phyloP scores from a whole-genome alignment of 176 grass and related monocot genomes.

The Panicum miliaceum region DNA sequence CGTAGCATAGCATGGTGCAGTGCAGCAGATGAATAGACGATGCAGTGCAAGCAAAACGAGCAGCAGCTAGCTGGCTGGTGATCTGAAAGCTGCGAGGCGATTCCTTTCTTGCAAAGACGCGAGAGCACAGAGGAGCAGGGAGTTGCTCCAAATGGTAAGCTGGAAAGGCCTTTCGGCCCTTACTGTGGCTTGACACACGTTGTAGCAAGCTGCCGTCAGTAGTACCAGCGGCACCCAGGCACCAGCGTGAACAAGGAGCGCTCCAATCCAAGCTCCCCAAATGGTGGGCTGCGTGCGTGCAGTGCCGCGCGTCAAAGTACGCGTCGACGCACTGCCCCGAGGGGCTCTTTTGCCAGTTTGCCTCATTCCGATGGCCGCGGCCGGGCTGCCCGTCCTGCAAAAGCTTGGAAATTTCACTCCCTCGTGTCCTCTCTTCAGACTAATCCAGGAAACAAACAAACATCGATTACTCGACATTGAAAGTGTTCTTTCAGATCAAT shows the following conservation, averaged over 20 bases:
- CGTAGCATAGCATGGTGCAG: not conserved
- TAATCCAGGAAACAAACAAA: too few relatives aligned
- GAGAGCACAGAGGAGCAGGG: not conserved
- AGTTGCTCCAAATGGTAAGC: constrained; percentile 36
- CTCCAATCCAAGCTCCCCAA: not conserved
- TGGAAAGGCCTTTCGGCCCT: constrained; percentile 24
- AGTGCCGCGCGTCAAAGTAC: constrained; percentile 40
- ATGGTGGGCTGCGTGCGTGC: not conserved
- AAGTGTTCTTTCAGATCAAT: too few relatives aligned
- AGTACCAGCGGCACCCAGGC: not conserved
- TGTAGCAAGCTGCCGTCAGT: not conserved
- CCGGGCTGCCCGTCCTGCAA: not conserved
- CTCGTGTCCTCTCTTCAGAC: too few relatives aligned
- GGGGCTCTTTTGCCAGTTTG: not conserved
- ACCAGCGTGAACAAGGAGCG: not conserved
- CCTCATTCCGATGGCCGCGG: not conserved
- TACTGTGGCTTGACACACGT: constrained; percentile 1
- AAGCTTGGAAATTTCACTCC: not conserved
- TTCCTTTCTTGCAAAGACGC: constrained; percentile 40
- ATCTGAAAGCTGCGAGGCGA: constrained; percentile 30
- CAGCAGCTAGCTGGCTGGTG: not conserved
- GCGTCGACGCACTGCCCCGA: not conserved
- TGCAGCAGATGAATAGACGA: not conserved
- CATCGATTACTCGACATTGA: too few relatives aligned
- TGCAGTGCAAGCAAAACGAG: constrained; percentile 21